These are phyloP conservation scores for Eutrema japonicum DNA, from an alignment of 345 rosid genomes.

Conservation along the genomic window DNA sequence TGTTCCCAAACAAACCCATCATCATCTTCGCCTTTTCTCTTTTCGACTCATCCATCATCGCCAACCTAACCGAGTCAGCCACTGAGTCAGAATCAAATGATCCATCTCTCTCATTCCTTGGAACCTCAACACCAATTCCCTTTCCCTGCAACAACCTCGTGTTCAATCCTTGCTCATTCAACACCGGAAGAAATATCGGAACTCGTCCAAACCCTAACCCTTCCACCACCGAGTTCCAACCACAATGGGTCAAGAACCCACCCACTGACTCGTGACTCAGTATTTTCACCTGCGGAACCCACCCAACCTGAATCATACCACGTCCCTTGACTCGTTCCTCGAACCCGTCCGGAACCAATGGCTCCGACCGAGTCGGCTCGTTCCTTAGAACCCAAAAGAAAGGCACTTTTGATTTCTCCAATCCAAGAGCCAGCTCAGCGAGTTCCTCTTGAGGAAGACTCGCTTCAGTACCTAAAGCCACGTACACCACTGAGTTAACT, in stretches of 20 bases:
- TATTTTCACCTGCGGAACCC: constrained; percentile 52
- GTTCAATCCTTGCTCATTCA: constrained; percentile 54
- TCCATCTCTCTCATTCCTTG: constrained; percentile 48
- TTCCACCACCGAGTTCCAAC: constrained; percentile 56
- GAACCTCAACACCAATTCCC: constrained; percentile 49
- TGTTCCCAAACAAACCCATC: constrained; percentile 40
- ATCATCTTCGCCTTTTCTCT: constrained; percentile 38
- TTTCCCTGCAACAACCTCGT: constrained; percentile 48
- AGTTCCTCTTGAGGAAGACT: constrained; percentile 44
- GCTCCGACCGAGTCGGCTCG: constrained; percentile 21
- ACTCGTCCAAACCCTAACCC: constrained; percentile 46
- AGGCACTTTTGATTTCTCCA: constrained; percentile 51
- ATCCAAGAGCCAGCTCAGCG: constrained; percentile 49
- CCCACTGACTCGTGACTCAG: constrained; percentile 51
- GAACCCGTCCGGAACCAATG: constrained; percentile 44
- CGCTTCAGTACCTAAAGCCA: constrained; percentile 56
- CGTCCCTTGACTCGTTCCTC: constrained; percentile 40
- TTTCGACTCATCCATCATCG: constrained; percentile 33
- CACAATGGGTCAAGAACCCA: constrained; percentile 53
- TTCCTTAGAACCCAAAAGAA: constrained; percentile 57
- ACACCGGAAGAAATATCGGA: constrained; percentile 46
- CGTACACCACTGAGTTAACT: constrained; percentile 51
- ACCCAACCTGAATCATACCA: constrained; percentile 41
- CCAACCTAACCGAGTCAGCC: constrained; percentile 49
- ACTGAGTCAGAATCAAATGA: constrained; percentile 47